A percentile compares a stretch with the other conserved stretches of the same genome.
These are phyloP conservation scores for Cenchrus fungigraminus DNA, from an alignment of 176 grass and related monocot genomes.

Conservation along the genomic window DNA sequence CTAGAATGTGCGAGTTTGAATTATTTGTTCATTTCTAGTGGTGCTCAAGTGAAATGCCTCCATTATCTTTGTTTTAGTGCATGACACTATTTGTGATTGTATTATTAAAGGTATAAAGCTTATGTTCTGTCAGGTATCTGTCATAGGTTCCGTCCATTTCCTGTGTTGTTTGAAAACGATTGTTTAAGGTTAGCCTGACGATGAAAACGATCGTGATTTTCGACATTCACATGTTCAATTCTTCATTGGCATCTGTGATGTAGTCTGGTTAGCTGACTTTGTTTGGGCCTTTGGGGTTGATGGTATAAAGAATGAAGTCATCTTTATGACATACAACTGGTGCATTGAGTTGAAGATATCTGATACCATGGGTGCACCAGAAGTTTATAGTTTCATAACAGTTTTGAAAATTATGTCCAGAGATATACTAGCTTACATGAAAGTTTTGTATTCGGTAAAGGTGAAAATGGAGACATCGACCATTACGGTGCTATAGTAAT, in stretches of 20 bases:
- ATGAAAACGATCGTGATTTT: slow-evolving; percentile 4
- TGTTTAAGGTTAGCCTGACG: neutral
- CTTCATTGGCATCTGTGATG: neutral
- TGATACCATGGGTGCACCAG: neutral
- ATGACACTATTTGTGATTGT: slow-evolving; percentile 3
- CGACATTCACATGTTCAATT: neutral
- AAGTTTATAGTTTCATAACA: neutral
- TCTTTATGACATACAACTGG: neutral
- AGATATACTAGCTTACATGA: neutral
- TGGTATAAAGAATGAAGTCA: neutral
- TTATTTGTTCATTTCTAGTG: slow-evolving; percentile 19
- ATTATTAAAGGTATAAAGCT: neutral
- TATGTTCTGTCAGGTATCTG: neutral
- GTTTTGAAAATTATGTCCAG: neutral
- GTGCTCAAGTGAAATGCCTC: neutral
- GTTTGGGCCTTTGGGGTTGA: neutral
- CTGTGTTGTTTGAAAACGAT: slow-evolving; percentile 1
- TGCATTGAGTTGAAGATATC: neutral
- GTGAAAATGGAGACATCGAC: neutral
- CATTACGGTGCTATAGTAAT: neutral
- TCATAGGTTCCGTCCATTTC: neutral
- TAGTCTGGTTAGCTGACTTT: neutral
- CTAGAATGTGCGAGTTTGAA: slow-evolving; percentile 13
- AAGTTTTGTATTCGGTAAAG: neutral
- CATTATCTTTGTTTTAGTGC: neutral